Conservation (phyloP, 139 green algal genomes). For the Micractinium sp. region DNA sequence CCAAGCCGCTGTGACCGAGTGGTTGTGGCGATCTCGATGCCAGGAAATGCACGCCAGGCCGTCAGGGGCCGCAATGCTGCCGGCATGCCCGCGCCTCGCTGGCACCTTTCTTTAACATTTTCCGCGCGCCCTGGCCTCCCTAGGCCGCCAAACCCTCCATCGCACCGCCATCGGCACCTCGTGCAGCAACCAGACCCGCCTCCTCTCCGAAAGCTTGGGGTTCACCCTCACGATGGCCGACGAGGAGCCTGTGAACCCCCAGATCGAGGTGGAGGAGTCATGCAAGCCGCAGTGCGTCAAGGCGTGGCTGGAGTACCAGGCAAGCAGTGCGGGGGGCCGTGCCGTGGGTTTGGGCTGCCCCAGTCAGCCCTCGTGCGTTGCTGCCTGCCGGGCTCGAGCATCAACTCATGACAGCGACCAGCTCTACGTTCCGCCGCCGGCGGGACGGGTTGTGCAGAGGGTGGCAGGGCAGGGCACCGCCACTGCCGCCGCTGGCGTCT, state of each 20-base stretch:
- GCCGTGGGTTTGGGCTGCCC: not conserved
- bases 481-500: not conserved
- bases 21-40: no score
- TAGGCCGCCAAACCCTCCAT: no score
- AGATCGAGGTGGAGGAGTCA: conserved; percentile 47
- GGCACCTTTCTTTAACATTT: no score
- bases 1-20: no score
- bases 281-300: conserved; percentile 60
- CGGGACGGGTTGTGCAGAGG: no score
- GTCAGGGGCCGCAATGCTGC: no score
- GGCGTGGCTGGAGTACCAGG: conserved; percentile 48
- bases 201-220: not conserved
- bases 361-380: not conserved
- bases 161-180: no score
- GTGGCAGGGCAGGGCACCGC: not conserved
- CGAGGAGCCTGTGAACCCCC: conserved; percentile 47
- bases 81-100: no score
- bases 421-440: no score
- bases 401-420: no score
- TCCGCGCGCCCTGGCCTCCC: no score
- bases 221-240: conserved; percentile 35
- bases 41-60: no score
- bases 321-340: not conserved
- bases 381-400: not conserved
- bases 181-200: not conserved